Conservation (phyloP, 352 stramenopile genomes). For the Thalassiosira livingstoniorum region DNA sequence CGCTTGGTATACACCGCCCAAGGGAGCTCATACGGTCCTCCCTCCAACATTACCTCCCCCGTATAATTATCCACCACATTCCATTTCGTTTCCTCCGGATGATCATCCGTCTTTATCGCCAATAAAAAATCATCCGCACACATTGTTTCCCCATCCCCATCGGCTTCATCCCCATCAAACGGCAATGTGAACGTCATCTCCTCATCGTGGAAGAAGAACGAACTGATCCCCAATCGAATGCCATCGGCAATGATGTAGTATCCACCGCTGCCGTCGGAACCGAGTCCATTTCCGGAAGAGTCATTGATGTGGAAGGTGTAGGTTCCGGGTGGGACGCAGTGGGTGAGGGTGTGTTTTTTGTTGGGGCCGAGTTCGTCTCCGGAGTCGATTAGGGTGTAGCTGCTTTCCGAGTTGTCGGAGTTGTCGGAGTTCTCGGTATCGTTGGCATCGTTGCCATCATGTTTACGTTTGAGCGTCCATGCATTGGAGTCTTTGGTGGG, state of each 20-base stretch:
- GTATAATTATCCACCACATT: conserved; percentile 48
- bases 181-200: conserved; percentile 56
- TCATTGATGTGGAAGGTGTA: conserved; percentile 55
- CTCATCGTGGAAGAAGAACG: conserved; percentile 61
- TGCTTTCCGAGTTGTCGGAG: background rate
- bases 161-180: conserved; percentile 34
- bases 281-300: conserved; percentile 44
- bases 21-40: conserved; percentile 44
- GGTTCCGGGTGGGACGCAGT: conserved; percentile 47
- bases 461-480: conserved; percentile 35
- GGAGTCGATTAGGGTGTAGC: conserved; percentile 2
- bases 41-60: conserved; percentile 37
- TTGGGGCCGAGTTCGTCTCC: background rate
- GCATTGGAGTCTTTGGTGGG: conserved; percentile 28
- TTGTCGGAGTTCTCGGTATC: no score
- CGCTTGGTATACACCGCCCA: conserved; percentile 49
- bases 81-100: conserved; percentile 51
- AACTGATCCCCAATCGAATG: conserved; percentile 47
- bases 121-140: conserved; percentile 59
- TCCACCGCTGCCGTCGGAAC: conserved; percentile 35
- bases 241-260: conserved; percentile 58
- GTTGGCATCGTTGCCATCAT: no score
- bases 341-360: conserved; percentile 19
- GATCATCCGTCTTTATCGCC: conserved; percentile 48
- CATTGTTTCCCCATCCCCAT: conserved; percentile 13